phyloP scores from a whole-genome alignment of 1,139 yeast genomes.

The Yarrowia galli region DNA sequence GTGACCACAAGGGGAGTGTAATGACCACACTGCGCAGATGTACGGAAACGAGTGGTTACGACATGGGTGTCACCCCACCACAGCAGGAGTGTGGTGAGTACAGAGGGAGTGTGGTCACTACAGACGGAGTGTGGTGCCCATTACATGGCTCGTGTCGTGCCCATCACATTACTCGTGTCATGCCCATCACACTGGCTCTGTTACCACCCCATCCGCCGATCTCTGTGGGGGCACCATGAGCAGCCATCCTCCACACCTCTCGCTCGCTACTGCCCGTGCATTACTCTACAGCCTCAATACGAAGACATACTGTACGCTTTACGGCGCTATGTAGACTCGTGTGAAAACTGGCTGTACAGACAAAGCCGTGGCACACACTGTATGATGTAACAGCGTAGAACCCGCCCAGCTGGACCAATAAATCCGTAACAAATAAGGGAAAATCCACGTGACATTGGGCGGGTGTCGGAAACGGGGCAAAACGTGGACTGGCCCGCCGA shows the following conservation, averaged over 20 bases:
- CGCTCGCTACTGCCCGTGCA: background rate
- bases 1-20: background rate
- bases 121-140: background rate
- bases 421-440: too few species aligned
- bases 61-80: too few species aligned
- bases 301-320: background rate
- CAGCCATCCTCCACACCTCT: too few species aligned
- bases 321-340: background rate
- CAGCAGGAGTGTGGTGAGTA: background rate
- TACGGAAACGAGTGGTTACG: too few species aligned
- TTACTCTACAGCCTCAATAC: conserved; percentile 16
- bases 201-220: too few species aligned
- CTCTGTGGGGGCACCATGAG: too few species aligned
- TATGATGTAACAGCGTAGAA: too few species aligned
- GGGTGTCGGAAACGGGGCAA: background rate
- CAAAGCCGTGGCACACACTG: too few species aligned
- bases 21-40: too few species aligned
- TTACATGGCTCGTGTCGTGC: background rate
- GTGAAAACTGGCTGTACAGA: background rate
- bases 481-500: conserved; percentile 1
- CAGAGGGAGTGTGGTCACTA: background rate
- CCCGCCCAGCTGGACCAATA: too few species aligned
- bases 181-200: background rate
- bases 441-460: too few species aligned
- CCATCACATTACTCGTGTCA: background rate